These are phyloP conservation scores for Paxillus rubicundulus DNA, from an alignment of 768 basidiomycete genomes.

Conservation along the genomic window DNA sequence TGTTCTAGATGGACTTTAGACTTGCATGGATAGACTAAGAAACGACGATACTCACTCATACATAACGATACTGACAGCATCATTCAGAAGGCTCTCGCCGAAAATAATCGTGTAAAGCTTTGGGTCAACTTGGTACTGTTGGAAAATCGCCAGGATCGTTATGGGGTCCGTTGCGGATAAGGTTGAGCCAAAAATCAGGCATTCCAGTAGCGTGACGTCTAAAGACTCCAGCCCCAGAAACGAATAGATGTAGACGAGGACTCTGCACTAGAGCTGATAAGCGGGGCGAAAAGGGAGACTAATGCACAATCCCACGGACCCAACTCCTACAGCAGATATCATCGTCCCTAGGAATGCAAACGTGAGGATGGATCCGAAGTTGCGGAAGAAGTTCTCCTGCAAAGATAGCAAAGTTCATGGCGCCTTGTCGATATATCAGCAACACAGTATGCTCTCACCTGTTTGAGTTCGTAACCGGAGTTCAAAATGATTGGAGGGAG, in stretches of 20 bases:
- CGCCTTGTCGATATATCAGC: not conserved
- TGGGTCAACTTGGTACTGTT: conserved; percentile 97
- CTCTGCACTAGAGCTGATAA: conserved; percentile 61
- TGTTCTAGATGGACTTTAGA: conserved; percentile 52
- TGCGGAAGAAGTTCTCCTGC: conserved; percentile 97
- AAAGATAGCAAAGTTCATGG: not conserved
- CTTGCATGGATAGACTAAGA: not conserved
- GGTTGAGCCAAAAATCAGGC: conserved; percentile 94
- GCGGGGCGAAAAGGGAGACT: conserved; percentile 13
- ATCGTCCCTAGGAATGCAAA: conserved; percentile 96
- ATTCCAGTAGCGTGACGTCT: conserved; percentile 84
- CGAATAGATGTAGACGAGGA: conserved; percentile 93
- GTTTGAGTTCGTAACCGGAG: conserved; percentile 96
- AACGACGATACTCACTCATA: conserved; percentile 77
- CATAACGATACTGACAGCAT: conserved; percentile 99
- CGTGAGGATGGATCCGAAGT: conserved; percentile 92
- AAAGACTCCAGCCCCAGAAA: conserved; percentile 90
- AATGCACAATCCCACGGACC: conserved; percentile 51
- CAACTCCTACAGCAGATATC: conserved; percentile 93
- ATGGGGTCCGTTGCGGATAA: conserved; percentile 97
- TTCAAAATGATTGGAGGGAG: conserved; percentile 97
- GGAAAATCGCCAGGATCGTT: conserved; percentile 97
- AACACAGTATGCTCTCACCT: conserved; percentile 47
- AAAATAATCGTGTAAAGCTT: conserved; percentile 97
- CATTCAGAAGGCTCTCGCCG: conserved; percentile 94